Base-by-base conservation (phyloP, 805 yeast genomes). In the Ogataea salicorniae region DNA sequence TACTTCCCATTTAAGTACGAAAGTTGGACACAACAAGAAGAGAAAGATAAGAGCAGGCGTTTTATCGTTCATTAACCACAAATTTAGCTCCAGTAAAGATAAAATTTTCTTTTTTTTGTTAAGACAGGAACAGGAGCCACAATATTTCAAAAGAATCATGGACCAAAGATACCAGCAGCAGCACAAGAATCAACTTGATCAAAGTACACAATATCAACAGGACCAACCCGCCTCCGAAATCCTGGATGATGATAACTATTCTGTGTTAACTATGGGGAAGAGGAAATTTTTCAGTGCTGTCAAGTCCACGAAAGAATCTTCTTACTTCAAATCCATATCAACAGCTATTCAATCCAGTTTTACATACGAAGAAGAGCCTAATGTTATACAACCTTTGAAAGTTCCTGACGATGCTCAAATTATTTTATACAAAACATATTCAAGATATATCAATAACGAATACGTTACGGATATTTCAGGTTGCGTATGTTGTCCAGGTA, bases 381-480 rank as follows among this genome's bases (percentile, higher is more conserved):
- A 42, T 16, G 39, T 47, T 1, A 33, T 42, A 4, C 22, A 31
- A 11, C 33, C 42, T 9, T 48, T 34, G 17, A 51, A 45, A 20
- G 65, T 78, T 23, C 85, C 87, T 0, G 63, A 66, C 31, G 83
- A 84, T 53, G 81, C 89, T 31, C 67, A 75, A 16, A 73, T 88
- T n/a, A 63, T 79, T 2, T 64, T 84, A 37, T 82, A 78, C 54
- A 84, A 84, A 20, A 74, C 83, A 4, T 83, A 74, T 61, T 72
- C 81, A 0, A 65, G 78, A 6, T 57, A 51, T 17, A 61, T 57
- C 11, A 63, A 61, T 15, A 58, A 58, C 7, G 72, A 70, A 44
- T 79, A 71, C 52, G 76, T 76, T 37, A 77, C 84, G 2, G 80
- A 80, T 34, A 79, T 91, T 3, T 74, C 87, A 39, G 96, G 97